Base-by-base conservation (phyloP, 805 yeast genomes). In the Pichia californica region DNA sequence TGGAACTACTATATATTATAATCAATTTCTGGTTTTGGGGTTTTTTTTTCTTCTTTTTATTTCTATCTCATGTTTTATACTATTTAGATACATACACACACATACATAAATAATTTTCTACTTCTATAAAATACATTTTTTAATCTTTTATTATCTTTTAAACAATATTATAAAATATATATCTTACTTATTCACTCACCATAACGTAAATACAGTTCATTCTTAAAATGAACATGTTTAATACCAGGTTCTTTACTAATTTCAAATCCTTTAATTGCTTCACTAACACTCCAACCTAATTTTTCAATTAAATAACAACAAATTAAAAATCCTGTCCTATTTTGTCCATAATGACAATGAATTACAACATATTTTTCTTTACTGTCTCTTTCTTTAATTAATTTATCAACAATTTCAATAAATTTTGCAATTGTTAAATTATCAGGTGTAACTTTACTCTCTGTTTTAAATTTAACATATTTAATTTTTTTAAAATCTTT, bases 301-400 rank as follows among this genome's bases (percentile, higher is more conserved):
- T 63, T 65, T 53, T 81, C 87, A 20, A 84, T 70, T 53, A 83
- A 63, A 56, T 79, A 84, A 54, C 84, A 76, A 55, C 86, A 79
- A 16, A 83, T 76, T 40, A 84, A 67, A 52, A 77, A 83, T 3
- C 93, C 91, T 0, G 91, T 83, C 44, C 91, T 66, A 58, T 83
- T 83, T 62, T 83, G 85, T 6, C 91, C 93, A 56, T 83, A 83
- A 58, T 83, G 93, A 56, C 93, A 83, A 59, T 84, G 93, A 7
- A 84, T 83, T 0, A 74, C 87, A 7, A 81, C 63, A 21, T 69
- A 61, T 5, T 75, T 75, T 15, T 52, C 52, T 4, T 25, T 14
- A 18, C 26, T 39, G 8, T 42, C 37, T 28, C 48, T 51, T 23
- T 50, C 47, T 9, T 28, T 29, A 23, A 74, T 53, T 16, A 77